Conservation (phyloP, 2,329 filamentous ascomycete species). For the Pseudogymnoascus sp. region DNA sequence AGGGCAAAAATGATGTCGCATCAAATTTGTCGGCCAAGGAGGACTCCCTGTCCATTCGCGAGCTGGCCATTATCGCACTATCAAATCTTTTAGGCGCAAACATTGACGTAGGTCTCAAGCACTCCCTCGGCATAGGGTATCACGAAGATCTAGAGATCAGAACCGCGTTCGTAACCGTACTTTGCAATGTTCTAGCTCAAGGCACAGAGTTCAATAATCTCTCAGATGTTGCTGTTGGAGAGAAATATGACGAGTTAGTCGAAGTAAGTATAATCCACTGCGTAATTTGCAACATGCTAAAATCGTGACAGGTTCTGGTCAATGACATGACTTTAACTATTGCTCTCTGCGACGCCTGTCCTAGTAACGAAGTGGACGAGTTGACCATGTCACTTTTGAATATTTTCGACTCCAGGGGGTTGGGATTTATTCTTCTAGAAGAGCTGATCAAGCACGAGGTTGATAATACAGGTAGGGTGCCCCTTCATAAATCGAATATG, state of each 20-base stretch:
- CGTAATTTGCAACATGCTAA: constrained; percentile 9
- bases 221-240: constrained; percentile 58
- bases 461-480: constrained; percentile 50
- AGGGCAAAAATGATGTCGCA: constrained; percentile 36
- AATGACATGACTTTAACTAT: constrained; percentile 55
- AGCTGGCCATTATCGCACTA: constrained; percentile 59
- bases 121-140: constrained; percentile 63
- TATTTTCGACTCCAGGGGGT: constrained; percentile 60
- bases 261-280: constrained; percentile 36
- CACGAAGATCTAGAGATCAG: constrained; percentile 63
- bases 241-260: constrained; percentile 61
- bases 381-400: constrained; percentile 60
- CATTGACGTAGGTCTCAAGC: constrained; percentile 64
- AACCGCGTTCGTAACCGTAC: constrained; percentile 62
- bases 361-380: constrained; percentile 62
- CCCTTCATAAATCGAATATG: neutral
- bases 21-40: constrained; percentile 39
- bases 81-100: constrained; percentile 65
- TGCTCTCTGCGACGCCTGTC: constrained; percentile 59
- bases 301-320: constrained; percentile 44
- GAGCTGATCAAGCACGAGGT: constrained; percentile 63
- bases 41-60: constrained; percentile 48
- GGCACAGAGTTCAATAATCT: constrained; percentile 64
- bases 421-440: constrained; percentile 57
- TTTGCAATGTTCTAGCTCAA: constrained; percentile 65